Percentiles rank a stretch among this genome's conserved stretches.
phyloP scores from a whole-genome alignment of 2,329 filamentous ascomycete species.

The Scleromitrula shiraiana region DNA sequence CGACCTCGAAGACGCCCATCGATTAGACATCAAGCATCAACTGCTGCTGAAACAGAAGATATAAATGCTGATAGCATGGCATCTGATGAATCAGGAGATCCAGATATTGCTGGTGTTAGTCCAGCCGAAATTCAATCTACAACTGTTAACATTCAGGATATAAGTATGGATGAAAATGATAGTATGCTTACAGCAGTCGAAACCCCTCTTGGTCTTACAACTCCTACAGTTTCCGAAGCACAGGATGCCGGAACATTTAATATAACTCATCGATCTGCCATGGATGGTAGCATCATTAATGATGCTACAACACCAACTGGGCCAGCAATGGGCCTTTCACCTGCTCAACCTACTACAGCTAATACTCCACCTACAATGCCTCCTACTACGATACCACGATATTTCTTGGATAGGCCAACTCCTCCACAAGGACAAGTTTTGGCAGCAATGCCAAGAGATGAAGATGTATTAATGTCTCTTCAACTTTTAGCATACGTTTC shows the following conservation, averaged over 20 bases:
- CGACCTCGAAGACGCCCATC: conserved; percentile 66
- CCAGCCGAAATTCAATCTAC: conserved; percentile 72
- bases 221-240: conserved; percentile 71
- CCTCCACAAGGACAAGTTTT: conserved; percentile 64
- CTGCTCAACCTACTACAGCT: conserved; percentile 49
- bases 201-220: conserved; percentile 64
- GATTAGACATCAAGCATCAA: conserved; percentile 81
- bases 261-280: conserved; percentile 76
- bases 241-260: conserved; percentile 88
- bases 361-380: conserved; percentile 70
- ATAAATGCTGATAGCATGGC: conserved; percentile 74
- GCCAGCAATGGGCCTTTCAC: conserved; percentile 64
- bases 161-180: conserved; percentile 66
- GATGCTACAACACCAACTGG: conserved; percentile 58
- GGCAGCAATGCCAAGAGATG: conserved; percentile 89
- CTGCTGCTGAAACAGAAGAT: conserved; percentile 81
- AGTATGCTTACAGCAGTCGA: conserved; percentile 65
- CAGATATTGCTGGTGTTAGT: conserved; percentile 64
- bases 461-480: conserved; percentile 96
- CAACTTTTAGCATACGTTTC: conserved; percentile 96
- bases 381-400: conserved; percentile 66
- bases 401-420: conserved; percentile 64
- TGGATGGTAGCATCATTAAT: conserved; percentile 79
- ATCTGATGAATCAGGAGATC: conserved; percentile 68
- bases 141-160: conserved; percentile 78